phyloP scores from a whole-genome alignment of 371 early-diverging fungal species.

The Mucor ambiguus region DNA sequence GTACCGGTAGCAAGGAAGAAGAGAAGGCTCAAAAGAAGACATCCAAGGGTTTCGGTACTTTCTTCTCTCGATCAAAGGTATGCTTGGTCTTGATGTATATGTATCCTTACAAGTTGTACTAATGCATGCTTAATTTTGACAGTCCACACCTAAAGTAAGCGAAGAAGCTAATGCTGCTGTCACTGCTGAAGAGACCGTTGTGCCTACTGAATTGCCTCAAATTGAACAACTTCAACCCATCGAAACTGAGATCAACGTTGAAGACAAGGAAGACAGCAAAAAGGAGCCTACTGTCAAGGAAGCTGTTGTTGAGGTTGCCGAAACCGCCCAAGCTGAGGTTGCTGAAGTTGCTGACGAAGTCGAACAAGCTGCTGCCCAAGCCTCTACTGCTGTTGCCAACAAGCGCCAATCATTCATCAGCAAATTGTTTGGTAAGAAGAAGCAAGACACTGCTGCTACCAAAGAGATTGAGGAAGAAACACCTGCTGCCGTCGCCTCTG shows the following conservation, averaged over 20 bases:
- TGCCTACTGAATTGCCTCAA: slow-evolving; percentile 26
- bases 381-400: slow-evolving; percentile 9
- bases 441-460: slow-evolving; percentile 32
- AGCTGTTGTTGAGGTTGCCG: slow-evolving; percentile 11
- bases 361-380: slow-evolving; percentile 13
- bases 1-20: slow-evolving; percentile 9
- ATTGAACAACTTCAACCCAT: slow-evolving; percentile 30
- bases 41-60: slow-evolving; percentile 18
- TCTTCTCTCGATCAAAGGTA: slow-evolving; percentile 34
- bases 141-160: slow-evolving; percentile 17
- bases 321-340: slow-evolving; percentile 11
- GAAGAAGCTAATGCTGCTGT: slow-evolving; percentile 8
- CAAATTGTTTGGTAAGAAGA: slow-evolving; percentile 62
- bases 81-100: neutral
- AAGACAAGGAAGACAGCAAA: slow-evolving; percentile 7
- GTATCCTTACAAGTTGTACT: neutral
- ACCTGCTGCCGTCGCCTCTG: neutral
- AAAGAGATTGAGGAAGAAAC: slow-evolving; percentile 11
- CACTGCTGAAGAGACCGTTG: slow-evolving; percentile 8
- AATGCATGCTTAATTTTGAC: neutral
- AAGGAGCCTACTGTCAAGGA: slow-evolving; percentile 7
- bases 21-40: slow-evolving; percentile 25
- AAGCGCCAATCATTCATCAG: slow-evolving; percentile 61
- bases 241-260: slow-evolving; percentile 20
- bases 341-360: slow-evolving; percentile 10